These are phyloP conservation scores for Wickerhamiella sergipiensis DNA, from an alignment of 805 yeast genomes.

Conservation along the genomic window DNA sequence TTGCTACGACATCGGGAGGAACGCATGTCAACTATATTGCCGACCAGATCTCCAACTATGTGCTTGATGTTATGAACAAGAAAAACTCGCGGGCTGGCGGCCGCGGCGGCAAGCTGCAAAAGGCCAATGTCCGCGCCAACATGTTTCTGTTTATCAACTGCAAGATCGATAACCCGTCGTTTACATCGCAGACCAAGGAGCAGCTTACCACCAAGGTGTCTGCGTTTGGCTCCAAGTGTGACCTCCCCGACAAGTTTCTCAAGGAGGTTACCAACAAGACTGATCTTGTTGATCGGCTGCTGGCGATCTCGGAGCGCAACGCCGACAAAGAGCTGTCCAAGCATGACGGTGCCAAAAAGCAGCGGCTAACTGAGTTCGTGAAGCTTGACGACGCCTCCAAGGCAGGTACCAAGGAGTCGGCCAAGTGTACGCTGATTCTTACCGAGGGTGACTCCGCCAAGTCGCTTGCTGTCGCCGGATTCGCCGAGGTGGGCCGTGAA, in stretches of 20 bases:
- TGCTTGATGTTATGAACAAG: conserved; percentile 60
- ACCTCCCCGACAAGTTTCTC: conserved; percentile 65
- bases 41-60: conserved; percentile 70
- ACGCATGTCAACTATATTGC: conserved; percentile 81
- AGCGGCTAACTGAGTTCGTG: conserved; percentile 74
- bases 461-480: conserved; percentile 82
- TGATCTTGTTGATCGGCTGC: conserved; percentile 51
- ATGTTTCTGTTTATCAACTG: conserved; percentile 87
- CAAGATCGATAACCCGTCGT: conserved; percentile 90
- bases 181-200: conserved; percentile 95
- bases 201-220: conserved; percentile 79
- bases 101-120: conserved; percentile 57
- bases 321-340: conserved; percentile 79
- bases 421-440: conserved; percentile 79
- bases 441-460: conserved; percentile 97
- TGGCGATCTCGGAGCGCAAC: conserved; percentile 74
- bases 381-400: conserved; percentile 90
- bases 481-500: conserved; percentile 91
- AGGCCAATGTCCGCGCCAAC: conserved; percentile 77
- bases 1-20: conserved; percentile 95
- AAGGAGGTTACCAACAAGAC: conserved; percentile 53
- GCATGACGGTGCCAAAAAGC: conserved; percentile 73
- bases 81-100: conserved; percentile 36
- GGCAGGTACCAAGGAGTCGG: conserved; percentile 89
- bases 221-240: conserved; percentile 79